Percentiles rank a stretch among this genome's conserved stretches.
phyloP scores from a whole-genome alignment of 371 early-diverging fungal species.

The Mucor velutinosus region DNA sequence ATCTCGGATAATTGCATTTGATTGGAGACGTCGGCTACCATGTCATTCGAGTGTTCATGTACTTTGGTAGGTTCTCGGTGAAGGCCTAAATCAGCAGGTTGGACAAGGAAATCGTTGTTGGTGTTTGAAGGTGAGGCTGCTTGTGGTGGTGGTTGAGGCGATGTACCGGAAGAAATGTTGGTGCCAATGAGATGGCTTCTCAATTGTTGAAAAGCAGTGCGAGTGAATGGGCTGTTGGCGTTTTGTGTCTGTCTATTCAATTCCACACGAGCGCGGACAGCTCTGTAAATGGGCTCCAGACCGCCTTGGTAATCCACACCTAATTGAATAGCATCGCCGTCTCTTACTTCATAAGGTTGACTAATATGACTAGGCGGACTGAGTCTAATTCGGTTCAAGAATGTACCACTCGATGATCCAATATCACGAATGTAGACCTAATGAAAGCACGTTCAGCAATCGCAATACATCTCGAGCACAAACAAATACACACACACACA shows the following conservation, averaged over 20 bases:
- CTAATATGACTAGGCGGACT: constrained; percentile 86
- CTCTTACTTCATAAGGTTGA: constrained; percentile 75
- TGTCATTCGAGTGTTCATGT: constrained; percentile 4
- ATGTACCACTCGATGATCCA: constrained; percentile 93
- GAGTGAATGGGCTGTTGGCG: constrained; percentile 19
- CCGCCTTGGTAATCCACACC: constrained; percentile 96
- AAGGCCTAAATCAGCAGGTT: constrained; percentile 9
- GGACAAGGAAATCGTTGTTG: neutral
- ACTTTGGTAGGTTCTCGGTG: constrained; percentile 24
- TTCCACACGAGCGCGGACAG: constrained; percentile 76
- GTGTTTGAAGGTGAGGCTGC: neutral
- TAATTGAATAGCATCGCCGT: constrained; percentile 89
- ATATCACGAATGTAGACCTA: constrained; percentile 88
- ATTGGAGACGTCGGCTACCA: neutral
- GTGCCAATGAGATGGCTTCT: constrained; percentile 20
- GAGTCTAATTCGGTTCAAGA: constrained; percentile 87
- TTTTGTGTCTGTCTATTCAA: constrained; percentile 57
- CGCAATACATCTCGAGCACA: neutral
- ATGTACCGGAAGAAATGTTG: neutral
- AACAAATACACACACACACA: neutral
- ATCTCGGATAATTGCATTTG: constrained; percentile 7
- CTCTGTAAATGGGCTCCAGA: constrained; percentile 58
- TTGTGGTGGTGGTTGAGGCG: neutral
- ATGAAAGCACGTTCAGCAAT: neutral
- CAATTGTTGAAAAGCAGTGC: constrained; percentile 24